A percentile compares a stretch with the other conserved stretches of the same genome.
These are phyloP conservation scores for Trichoderma gracile DNA, from an alignment of 2,329 filamentous ascomycete species.

Conservation along the genomic window DNA sequence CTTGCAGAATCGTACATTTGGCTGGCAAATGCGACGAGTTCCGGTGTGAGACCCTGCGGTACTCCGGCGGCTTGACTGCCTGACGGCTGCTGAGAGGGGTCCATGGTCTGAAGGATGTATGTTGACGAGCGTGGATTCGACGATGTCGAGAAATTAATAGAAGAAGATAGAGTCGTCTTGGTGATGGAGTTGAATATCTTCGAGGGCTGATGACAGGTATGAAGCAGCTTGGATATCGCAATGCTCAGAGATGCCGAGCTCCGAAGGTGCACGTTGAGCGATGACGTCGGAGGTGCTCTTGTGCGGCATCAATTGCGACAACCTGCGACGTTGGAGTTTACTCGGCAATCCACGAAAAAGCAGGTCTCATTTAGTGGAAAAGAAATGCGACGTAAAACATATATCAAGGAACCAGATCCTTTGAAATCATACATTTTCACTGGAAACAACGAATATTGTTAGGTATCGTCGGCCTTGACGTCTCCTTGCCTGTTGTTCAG, in stretches of 20 bases:
- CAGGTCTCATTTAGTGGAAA: too few species aligned
- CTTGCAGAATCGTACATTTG: slow-evolving; percentile 69
- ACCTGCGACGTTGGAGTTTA: not conserved
- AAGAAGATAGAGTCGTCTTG: too few species aligned
- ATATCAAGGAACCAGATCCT: not conserved
- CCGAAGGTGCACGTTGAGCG: slow-evolving; percentile 3
- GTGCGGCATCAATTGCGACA: not conserved
- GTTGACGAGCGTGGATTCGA: too few species aligned
- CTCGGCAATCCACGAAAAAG: not conserved
- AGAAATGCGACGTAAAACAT: too few species aligned
- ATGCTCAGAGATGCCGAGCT: slow-evolving; percentile 21
- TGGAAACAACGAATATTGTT: too few species aligned
- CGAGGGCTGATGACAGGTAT: not conserved
- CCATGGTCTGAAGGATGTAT: not conserved
- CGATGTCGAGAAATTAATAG: too few species aligned
- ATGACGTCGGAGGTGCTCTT: slow-evolving; percentile 11
- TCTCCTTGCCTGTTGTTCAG: not conserved
- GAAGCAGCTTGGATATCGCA: not conserved
- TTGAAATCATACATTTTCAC: too few species aligned
- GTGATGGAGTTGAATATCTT: too few species aligned
- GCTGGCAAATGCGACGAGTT: slow-evolving; percentile 64
- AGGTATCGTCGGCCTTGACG: not conserved
- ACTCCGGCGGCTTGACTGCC: not conserved
- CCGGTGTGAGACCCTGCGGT: slow-evolving; percentile 52
- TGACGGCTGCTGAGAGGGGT: slow-evolving; percentile 18